Conservation (phyloP, 2,329 filamentous ascomycete species). For the Rugonectria rugulosa region DNA sequence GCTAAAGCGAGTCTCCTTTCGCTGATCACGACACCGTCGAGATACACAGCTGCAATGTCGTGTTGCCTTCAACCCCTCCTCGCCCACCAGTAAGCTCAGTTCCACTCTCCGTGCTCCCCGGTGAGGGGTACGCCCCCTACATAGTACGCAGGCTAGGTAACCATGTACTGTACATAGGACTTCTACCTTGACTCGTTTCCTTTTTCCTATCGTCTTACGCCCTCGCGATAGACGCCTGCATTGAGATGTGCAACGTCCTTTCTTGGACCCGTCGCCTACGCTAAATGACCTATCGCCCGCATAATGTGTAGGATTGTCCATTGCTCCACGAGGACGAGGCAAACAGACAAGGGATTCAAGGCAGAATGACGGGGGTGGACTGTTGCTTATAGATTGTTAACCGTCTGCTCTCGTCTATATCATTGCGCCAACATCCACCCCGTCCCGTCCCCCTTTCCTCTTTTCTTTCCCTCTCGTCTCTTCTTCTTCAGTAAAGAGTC, state of each 20-base stretch:
- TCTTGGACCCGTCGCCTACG: not conserved
- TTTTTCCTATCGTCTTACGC: conserved; percentile 10
- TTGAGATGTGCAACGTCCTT: conserved; percentile 35
- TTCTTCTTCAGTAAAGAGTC: conserved; percentile 1
- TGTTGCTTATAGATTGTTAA: conserved; percentile 3
- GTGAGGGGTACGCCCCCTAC: not conserved
- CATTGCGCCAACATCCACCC: conserved; percentile 6
- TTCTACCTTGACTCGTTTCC: not conserved
- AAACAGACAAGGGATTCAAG: conserved; percentile 16
- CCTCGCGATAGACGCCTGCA: conserved; percentile 1
- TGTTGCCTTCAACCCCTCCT: not conserved
- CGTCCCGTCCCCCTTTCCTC: not conserved
- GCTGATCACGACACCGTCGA: not conserved
- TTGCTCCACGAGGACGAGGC: conserved; percentile 25
- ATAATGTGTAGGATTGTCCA: conserved; percentile 32
- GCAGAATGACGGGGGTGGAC: not conserved
- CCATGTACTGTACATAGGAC: not conserved
- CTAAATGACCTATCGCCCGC: conserved; percentile 33
- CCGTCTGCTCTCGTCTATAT: conserved; percentile 8
- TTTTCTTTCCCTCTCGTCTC: not conserved
- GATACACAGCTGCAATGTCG: conserved; percentile 4
- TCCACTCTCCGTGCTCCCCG: not conserved
- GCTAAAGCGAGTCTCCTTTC: not conserved
- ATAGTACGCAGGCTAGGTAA: too few species aligned
- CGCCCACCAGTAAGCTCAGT: conserved; percentile 1